Evolutionary conservation across 176 grass and related monocot species (phyloP).

Genomic region (Eleusine coracana): DNA sequence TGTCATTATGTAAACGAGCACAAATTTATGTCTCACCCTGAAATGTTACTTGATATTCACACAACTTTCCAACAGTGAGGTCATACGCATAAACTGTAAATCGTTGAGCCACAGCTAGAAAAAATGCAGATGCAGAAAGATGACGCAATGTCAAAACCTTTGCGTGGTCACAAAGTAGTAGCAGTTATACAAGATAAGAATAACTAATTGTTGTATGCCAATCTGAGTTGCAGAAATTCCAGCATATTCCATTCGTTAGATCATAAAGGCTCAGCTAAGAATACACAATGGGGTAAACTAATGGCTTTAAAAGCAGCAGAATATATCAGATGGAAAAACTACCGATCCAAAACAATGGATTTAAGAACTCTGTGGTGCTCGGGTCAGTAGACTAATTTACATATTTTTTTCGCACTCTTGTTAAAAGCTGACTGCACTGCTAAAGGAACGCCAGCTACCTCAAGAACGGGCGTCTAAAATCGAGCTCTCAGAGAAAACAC

Average conservation of each 20-base stretch:
- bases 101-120: neutral
- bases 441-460: neutral
- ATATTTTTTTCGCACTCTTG: neutral
- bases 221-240: neutral
- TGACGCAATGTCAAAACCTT: neutral
- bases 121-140: neutral
- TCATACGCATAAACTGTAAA: neutral
- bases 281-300: neutral
- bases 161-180: neutral
- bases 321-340: neutral
- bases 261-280: neutral
- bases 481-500: neutral
- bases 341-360: neutral
- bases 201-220: neutral
- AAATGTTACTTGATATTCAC: neutral
- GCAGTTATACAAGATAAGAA: neutral
- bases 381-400: neutral
- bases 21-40: neutral
- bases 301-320: neutral
- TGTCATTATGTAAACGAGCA: neutral
- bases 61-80: neutral
- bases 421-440: neutral
- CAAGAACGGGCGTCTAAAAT: neutral
- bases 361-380: neutral
- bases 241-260: neutral